Evolutionary conservation across 257 asterid species (phyloP).

Genomic region (Nicotiana tomentosiformis): DNA sequence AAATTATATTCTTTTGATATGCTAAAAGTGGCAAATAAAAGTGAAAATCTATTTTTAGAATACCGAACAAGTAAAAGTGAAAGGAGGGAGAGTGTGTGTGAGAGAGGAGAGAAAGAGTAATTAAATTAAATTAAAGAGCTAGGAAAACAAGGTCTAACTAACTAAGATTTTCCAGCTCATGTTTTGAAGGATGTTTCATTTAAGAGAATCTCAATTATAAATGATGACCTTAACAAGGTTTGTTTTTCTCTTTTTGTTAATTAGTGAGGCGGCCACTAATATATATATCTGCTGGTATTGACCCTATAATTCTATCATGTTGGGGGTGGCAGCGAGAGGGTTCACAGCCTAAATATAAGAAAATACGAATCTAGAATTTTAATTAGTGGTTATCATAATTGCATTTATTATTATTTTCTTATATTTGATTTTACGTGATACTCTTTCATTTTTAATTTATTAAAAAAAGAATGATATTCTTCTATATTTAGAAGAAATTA

Average conservation of each 20-base stretch:
- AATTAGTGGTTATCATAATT: not conserved
- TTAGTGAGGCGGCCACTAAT: not conserved
- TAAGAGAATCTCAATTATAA: not conserved
- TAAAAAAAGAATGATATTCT: not conserved
- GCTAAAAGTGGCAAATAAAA: no score
- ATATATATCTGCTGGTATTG: not conserved
- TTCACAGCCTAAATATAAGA: not conserved
- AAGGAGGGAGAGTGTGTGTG: not conserved
- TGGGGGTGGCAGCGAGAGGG: not conserved
- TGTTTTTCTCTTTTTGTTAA: not conserved
- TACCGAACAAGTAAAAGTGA: no score
- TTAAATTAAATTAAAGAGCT: not conserved
- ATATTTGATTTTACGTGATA: not conserved
- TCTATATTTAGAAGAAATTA: not conserved
- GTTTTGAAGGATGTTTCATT: conserved; percentile 7
- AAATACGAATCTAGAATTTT: not conserved
- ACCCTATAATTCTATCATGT: not conserved
- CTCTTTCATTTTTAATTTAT: not conserved
- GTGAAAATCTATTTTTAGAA: no score
- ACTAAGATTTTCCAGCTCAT: conserved; percentile 25
- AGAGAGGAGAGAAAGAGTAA: no score
- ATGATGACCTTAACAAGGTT: not conserved
- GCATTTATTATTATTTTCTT: not conserved
- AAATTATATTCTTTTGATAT: no score
- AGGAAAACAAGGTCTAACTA: not conserved